Percentiles rank a stretch among this genome's conserved stretches.
Evolutionary conservation across 305 asterid genomes (phyloP).

Genomic region (Ilex paraguariensis): DNA sequence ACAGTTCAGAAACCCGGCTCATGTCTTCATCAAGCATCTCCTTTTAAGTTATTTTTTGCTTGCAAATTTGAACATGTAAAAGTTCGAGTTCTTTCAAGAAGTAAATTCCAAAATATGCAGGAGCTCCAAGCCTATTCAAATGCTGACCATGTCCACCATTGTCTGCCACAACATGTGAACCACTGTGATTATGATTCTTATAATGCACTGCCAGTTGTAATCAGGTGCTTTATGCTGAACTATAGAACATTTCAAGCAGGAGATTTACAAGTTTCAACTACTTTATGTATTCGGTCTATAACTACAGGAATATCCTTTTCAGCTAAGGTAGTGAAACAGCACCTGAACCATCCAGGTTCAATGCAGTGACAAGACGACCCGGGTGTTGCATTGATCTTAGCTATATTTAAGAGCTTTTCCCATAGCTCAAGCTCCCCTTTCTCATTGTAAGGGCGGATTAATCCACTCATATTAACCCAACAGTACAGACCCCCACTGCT

Average conservation of each 20-base stretch:
- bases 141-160: neutral
- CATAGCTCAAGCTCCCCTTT: conserved; percentile 91
- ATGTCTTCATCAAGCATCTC: neutral
- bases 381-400: conserved; percentile 74
- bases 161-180: neutral
- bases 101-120: neutral
- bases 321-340: conserved; percentile 67
- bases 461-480: conserved; percentile 86
- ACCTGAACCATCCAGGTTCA: conserved; percentile 94
- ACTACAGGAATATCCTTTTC: conserved; percentile 63
- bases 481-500: conserved; percentile 81
- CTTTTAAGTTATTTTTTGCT: too few relatives aligned
- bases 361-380: conserved; percentile 94
- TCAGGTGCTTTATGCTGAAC: too few relatives aligned
- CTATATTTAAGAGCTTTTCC: conserved; percentile 64
- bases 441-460: conserved; percentile 65
- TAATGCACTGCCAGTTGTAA: neutral
- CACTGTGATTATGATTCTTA: neutral
- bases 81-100: too few relatives aligned
- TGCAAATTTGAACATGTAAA: neutral
- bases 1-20: neutral
- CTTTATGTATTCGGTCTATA: conserved; percentile 55
- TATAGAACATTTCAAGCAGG: conserved; percentile 30
- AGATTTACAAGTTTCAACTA: conserved; percentile 63
- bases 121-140: neutral